phyloP scores from a whole-genome alignment of 352 stramenopile genomes.

The Phytophthora fragariae region DNA sequence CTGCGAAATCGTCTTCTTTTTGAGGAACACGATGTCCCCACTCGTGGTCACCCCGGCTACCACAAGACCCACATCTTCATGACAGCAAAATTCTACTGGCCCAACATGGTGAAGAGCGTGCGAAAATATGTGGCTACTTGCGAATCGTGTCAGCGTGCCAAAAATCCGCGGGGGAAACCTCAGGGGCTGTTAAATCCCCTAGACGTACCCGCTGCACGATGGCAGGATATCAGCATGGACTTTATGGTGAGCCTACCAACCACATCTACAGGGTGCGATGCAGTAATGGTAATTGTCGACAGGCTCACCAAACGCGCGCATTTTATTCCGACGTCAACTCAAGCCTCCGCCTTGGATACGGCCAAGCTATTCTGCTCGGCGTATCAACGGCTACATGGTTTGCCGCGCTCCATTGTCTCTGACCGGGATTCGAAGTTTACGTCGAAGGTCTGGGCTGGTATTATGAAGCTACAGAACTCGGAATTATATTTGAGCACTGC shows the following conservation, averaged over 20 bases:
- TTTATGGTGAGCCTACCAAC: slow-evolving; percentile 17
- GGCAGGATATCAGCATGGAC: slow-evolving; percentile 13
- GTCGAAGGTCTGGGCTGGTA: background rate
- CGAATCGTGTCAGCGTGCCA: slow-evolving; percentile 25
- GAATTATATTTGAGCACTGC: background rate
- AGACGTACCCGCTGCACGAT: too few relatives aligned
- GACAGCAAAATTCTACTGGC: slow-evolving; percentile 15
- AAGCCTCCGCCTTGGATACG: background rate
- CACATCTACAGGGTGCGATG: slow-evolving; percentile 6
- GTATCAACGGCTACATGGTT: slow-evolving; percentile 4
- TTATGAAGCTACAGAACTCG: background rate
- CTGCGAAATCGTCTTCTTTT: slow-evolving; percentile 23
- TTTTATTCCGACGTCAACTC: slow-evolving; percentile 11
- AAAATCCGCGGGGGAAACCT: slow-evolving; percentile 8
- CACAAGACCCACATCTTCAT: slow-evolving; percentile 16
- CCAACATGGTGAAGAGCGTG: slow-evolving; percentile 12
- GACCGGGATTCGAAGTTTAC: background rate
- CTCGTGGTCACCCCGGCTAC: slow-evolving; percentile 15
- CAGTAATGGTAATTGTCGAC: slow-evolving; percentile 17
- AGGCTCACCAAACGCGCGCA: slow-evolving; percentile 23
- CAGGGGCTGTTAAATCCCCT: slow-evolving; percentile 11
- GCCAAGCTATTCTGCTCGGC: slow-evolving; percentile 8
- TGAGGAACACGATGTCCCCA: slow-evolving; percentile 11
- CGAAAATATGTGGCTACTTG: slow-evolving; percentile 18
- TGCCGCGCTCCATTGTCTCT: background rate